Evolutionary conservation across 495 filamentous ascomycete genomes (phyloP).

Genomic region (Penicillium desertorum): DNA sequence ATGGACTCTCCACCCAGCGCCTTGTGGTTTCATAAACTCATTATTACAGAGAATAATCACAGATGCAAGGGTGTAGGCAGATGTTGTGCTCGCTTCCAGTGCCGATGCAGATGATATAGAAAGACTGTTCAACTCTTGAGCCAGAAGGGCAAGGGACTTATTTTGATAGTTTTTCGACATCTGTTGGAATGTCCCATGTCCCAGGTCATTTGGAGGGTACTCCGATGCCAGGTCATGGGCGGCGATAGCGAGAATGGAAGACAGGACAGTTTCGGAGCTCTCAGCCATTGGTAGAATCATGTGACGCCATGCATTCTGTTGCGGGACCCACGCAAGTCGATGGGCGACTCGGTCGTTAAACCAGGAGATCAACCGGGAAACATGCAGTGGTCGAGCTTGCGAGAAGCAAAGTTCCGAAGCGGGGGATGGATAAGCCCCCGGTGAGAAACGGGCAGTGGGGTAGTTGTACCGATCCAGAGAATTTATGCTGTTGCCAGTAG

Average conservation of each 20-base stretch:
- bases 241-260: slow-evolving; percentile 29
- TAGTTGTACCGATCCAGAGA: background rate
- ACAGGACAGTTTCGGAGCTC: slow-evolving; percentile 26
- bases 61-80: slow-evolving; percentile 16
- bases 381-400: slow-evolving; percentile 10
- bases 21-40: slow-evolving; percentile 17
- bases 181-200: slow-evolving; percentile 14
- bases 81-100: slow-evolving; percentile 3
- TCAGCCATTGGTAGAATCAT: slow-evolving; percentile 28
- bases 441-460: background rate
- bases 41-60: slow-evolving; percentile 24
- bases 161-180: slow-evolving; percentile 21
- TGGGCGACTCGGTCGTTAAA: slow-evolving; percentile 25
- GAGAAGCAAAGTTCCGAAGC: slow-evolving; percentile 11
- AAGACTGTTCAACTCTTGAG: slow-evolving; percentile 17
- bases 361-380: slow-evolving; percentile 20
- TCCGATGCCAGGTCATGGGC: slow-evolving; percentile 26
- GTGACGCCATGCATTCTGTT: slow-evolving; percentile 28
- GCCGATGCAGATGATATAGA: background rate
- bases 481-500: background rate
- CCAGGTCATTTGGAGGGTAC: slow-evolving; percentile 15
- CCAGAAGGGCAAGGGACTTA: slow-evolving; percentile 17
- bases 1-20: slow-evolving; percentile 19
- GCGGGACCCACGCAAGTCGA: slow-evolving; percentile 29
- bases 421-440: background rate